Conservation (phyloP, 768 basidiomycete species). For the Rhizopogon rudus region DNA sequence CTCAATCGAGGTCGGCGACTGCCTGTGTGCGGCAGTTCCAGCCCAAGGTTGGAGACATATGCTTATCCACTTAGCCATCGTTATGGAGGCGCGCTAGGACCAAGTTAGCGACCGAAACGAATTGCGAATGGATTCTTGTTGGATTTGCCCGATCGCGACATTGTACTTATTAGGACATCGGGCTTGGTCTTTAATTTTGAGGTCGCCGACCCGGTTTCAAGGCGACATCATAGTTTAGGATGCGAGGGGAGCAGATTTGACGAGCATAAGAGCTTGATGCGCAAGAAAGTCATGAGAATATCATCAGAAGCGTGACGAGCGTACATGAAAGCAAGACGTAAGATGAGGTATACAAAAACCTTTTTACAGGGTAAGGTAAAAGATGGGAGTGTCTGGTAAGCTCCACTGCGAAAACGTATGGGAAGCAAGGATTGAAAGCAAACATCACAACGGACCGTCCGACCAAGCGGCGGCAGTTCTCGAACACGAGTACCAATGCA, state of each 20-base stretch:
- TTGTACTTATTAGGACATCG: too few species aligned
- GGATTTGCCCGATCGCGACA: neutral
- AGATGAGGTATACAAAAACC: slow-evolving; percentile 22
- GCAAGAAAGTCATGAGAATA: slow-evolving; percentile 34
- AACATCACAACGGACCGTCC: slow-evolving; percentile 33
- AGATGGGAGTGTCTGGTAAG: slow-evolving; percentile 8
- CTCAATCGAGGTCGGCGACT: too few species aligned
- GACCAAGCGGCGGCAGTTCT: slow-evolving; percentile 34
- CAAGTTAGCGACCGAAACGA: too few species aligned
- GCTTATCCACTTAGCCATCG: too few species aligned
- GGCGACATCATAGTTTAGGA: neutral
- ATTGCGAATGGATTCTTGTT: too few species aligned
- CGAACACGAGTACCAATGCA: slow-evolving; percentile 11
- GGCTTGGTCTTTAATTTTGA: neutral
- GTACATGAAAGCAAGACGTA: slow-evolving; percentile 31
- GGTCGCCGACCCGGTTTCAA: neutral
- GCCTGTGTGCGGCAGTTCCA: too few species aligned
- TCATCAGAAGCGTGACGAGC: slow-evolving; percentile 34
- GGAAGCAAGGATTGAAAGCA: slow-evolving; percentile 15
- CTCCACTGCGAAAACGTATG: slow-evolving; percentile 5
- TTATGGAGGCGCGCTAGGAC: too few species aligned
- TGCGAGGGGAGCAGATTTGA: too few species aligned
- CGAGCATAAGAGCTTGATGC: too few species aligned
- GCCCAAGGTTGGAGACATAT: too few species aligned
- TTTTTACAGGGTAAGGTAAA: slow-evolving; percentile 12